Evolutionary conservation across 768 basidiomycete genomes (phyloP), one percentile per base, ranked within the genome.

Genomic region (Tricholoma sp.): DNA sequence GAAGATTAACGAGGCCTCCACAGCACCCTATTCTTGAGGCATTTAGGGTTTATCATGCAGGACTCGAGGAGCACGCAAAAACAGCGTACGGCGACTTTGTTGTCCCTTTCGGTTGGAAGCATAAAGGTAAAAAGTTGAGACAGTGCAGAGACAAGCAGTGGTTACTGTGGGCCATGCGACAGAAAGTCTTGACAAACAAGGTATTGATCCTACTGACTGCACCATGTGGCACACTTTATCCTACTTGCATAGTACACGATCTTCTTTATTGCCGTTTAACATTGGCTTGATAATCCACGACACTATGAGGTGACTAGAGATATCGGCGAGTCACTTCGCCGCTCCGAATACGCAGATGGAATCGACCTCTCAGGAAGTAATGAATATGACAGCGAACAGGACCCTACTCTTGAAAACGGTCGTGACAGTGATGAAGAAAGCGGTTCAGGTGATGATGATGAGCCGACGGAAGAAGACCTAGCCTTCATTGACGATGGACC

Each of bases 81-180:
- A 42, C 48, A 18, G 39, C 47, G 18, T 57, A 57, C 13, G 29
- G n/a, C 10, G 52, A 53, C 18, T 57, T 57, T 13, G 49, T 45
- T 6, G 52, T 53, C 11, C 56, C 56, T n/a, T 57, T 57, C 11
- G 56, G 56, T 36, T n/a, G 34, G 11, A 57, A 31, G 18, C 51
- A 57, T 44, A 29, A 53, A 39, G 56, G 56, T 15, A 52, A 57
- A 33, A 57, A n/a, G 24, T 52, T 57, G 1, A 29, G 31, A 11
- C 36, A 57, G 42, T 57, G 56, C 18, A 50, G 56, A 15, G 56
- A 57, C 28, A 52, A 53, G 29, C 15, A 33, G 10, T 57, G 56
- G 56, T 57, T 57, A 10, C 17, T 28, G 18, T 57, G 56, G 56
- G 17, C 51, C 18, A 31, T 34, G 6, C n/a, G 15, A 13, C 28